Evolutionary conservation across 495 filamentous ascomycete genomes (phyloP), one percentile per base, ranked within the genome.

Genomic region (Xylaria bambusicola): DNA sequence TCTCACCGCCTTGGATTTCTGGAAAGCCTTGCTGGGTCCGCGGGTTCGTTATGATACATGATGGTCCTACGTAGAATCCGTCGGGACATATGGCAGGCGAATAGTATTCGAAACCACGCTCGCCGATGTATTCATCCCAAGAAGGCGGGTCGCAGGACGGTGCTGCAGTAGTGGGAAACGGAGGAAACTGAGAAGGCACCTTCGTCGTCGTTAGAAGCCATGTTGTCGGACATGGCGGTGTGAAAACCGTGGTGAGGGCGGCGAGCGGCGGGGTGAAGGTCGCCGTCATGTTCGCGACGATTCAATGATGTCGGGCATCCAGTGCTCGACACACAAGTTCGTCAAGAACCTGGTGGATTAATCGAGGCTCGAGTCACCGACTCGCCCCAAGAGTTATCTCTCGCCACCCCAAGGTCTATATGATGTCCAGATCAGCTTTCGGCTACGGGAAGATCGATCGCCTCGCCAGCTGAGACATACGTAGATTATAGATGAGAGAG

Each of bases 1-100:
- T 78, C 61, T 76, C 74, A 3, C 68, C 74, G 0, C 60, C 65
- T 1, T 60, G 52, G 27, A 74, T 64, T 1, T 65, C 33, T 1
- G 72, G 73, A 46, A 76, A 78, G 0, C 73, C 72, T 44, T 77
- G 66, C n/a, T 33, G 49, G 0, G 68, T 64, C 53, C 68, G 52
- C 3, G 62, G 65, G 20, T 61, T 64, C 12, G 58, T 64, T n/a
- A 69, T 49, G 18, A 64, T 61, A 56, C 73, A 78, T 35, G 55
- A 59, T 8, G 64, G 64, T 1, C 71, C 74, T 35, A 69, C 70
- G n/a, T 36, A 58, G 50, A 78, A 76, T 6, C 73, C 75, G 15
- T 29, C 58, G 6, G 75, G 75, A 48, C 76, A 78, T 54, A 77
- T 72, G 33, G 74, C 75, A 0, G 76, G 76, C 13, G 76, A 77